These are phyloP conservation scores for Alternaria conjuncta DNA, from an alignment of 2,329 filamentous ascomycete genomes.

Conservation along the genomic window DNA sequence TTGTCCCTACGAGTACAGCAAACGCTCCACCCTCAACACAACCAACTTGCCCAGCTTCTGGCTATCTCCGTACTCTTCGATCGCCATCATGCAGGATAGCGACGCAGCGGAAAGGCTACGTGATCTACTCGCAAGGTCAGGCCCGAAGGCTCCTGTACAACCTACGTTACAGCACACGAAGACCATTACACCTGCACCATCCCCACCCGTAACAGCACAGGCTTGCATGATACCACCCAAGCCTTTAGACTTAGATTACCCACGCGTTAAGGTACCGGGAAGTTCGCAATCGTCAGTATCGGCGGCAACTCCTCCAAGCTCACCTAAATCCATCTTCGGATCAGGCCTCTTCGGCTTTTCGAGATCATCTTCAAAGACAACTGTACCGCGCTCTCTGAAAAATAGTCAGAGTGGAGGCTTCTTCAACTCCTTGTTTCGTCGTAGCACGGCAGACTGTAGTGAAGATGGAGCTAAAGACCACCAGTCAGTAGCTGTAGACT, in stretches of 20 bases:
- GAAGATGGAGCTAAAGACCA: not conserved
- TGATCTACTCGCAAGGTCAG: not conserved
- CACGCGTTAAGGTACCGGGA: not conserved
- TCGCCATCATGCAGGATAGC: not conserved
- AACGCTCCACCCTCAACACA: not conserved
- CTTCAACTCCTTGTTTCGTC: not conserved
- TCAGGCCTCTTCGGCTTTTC: accelerated
- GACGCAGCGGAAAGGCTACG: not conserved
- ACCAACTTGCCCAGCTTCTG: not conserved
- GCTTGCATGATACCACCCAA: not conserved
- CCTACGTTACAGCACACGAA: not conserved
- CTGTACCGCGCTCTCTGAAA: not conserved
- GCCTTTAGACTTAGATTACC: not conserved
- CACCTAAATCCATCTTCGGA: not conserved
- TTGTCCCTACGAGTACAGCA: not conserved
- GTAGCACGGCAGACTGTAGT: not conserved
- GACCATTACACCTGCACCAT: not conserved
- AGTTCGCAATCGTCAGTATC: not conserved
- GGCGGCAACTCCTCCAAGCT: not conserved
- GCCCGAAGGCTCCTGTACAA: not conserved
- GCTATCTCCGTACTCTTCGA: not conserved
- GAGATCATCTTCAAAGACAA: not conserved
- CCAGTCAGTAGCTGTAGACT: not conserved
- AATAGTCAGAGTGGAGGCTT: not conserved
- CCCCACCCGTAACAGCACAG: not conserved